A percentile compares a stretch with the other conserved stretches of the same genome.
Conservation (phyloP, 129 eudicot species). For the Ambrosia trifida region DNA sequence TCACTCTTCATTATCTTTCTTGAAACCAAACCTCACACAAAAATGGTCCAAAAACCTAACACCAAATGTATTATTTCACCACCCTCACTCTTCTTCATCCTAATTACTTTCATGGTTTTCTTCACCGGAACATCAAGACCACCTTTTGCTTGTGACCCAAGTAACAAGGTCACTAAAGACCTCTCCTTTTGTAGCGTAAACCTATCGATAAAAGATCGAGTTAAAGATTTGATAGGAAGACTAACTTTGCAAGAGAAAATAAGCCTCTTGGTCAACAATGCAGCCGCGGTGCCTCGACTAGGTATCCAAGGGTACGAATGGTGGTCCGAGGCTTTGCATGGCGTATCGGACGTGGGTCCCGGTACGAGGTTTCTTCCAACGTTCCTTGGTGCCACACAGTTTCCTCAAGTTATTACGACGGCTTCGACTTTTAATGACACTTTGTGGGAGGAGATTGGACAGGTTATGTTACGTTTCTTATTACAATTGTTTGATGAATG, state of each 20-base stretch:
- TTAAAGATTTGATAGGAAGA: constrained; percentile 69
- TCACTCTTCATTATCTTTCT: constrained; percentile 28
- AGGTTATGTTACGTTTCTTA: constrained; percentile 42
- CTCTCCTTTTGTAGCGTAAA: constrained; percentile 60
- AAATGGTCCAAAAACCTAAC: constrained; percentile 29
- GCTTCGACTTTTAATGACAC: constrained; percentile 79
- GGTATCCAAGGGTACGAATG: constrained; percentile 87
- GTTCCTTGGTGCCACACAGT: constrained; percentile 88
- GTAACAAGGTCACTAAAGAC: constrained; percentile 42
- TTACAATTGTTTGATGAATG: not conserved
- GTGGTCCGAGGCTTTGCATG: constrained; percentile 99
- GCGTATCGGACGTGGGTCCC: constrained; percentile 85
- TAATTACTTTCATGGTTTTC: constrained; percentile 18
- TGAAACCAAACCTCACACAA: constrained; percentile 32
- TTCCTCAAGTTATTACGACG: constrained; percentile 87
- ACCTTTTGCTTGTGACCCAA: constrained; percentile 84
- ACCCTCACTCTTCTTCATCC: constrained; percentile 25
- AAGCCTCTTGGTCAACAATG: constrained; percentile 68
- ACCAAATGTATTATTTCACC: constrained; percentile 35
- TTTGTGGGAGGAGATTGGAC: constrained; percentile 88
- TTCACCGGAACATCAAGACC: constrained; percentile 46
- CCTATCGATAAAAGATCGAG: constrained; percentile 55
- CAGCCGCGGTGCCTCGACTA: constrained; percentile 68
- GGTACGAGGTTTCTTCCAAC: constrained; percentile 70
- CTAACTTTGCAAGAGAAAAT: constrained; percentile 73